These are phyloP conservation scores for Fusarium newnesense DNA, from an alignment of 2,329 filamentous ascomycete species.

Conservation along the genomic window DNA sequence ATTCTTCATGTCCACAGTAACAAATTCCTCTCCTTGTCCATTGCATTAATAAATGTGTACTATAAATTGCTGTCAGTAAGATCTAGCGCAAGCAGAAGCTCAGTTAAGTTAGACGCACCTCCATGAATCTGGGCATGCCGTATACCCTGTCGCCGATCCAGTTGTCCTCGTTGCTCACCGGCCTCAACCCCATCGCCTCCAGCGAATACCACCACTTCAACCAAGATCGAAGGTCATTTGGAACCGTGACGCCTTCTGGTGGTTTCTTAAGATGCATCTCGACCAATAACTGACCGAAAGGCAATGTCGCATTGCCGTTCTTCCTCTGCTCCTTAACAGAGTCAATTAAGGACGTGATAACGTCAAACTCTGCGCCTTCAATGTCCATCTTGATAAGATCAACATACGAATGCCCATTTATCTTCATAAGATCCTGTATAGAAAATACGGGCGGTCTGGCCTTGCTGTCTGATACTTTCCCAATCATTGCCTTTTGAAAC, in stretches of 20 bases:
- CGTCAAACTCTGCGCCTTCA: background rate
- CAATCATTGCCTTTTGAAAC: background rate
- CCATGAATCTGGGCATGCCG: background rate
- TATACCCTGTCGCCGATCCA: background rate
- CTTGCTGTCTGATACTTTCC: background rate
- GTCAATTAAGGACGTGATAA: background rate
- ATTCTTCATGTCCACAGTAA: background rate
- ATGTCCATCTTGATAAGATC: slow-evolving; percentile 6
- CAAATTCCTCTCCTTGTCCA: background rate
- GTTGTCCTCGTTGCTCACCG: background rate
- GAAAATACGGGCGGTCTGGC: background rate
- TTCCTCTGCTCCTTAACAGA: background rate
- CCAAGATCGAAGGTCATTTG: background rate
- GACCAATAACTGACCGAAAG: background rate
- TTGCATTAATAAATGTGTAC: background rate
- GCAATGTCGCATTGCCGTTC: background rate
- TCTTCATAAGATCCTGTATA: background rate
- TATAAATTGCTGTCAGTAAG: background rate
- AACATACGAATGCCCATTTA: background rate
- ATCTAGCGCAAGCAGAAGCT: accelerated
- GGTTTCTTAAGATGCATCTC: background rate
- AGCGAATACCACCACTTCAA: slow-evolving; percentile 1
- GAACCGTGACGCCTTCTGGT: background rate
- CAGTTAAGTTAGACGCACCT: background rate
- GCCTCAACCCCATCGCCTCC: background rate